A percentile compares a stretch with the other conserved stretches of the same genome.
These are phyloP conservation scores for Sarocladiaceae sp. DNA, from an alignment of 2,329 filamentous ascomycete species.

Conservation along the genomic window DNA sequence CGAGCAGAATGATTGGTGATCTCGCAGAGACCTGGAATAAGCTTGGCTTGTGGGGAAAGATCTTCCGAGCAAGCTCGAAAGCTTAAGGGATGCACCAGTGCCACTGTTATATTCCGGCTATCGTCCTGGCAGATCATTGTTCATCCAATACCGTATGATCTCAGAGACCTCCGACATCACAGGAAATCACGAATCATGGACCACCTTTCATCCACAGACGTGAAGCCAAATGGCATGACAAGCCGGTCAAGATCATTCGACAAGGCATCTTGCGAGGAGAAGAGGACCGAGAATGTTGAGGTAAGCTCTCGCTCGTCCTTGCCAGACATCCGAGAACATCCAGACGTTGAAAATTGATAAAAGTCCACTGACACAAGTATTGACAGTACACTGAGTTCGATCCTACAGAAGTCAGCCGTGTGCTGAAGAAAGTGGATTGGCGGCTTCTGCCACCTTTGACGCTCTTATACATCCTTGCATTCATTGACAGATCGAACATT, in stretches of 20 bases:
- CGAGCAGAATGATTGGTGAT: too few species aligned
- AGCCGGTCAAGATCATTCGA: background rate
- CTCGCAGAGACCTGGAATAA: too few species aligned
- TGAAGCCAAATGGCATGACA: background rate
- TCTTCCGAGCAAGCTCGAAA: too few species aligned
- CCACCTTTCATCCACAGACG: background rate
- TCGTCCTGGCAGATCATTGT: too few species aligned
- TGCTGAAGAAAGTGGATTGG: slow-evolving; percentile 26
- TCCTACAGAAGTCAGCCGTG: slow-evolving; percentile 3
- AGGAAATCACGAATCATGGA: background rate
- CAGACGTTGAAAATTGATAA: too few species aligned
- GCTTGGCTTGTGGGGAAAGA: too few species aligned
- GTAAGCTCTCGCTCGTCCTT: background rate
- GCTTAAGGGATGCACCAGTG: too few species aligned
- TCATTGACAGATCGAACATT: slow-evolving; percentile 50
- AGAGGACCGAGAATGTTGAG: background rate
- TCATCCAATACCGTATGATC: too few species aligned
- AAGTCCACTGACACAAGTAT: too few species aligned
- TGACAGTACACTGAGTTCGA: background rate
- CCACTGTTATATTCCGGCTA: too few species aligned
- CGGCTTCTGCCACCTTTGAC: slow-evolving; percentile 46
- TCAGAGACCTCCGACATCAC: background rate
- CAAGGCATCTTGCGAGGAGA: background rate
- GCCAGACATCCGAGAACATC: background rate
- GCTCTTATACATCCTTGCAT: slow-evolving; percentile 50